A percentile compares a stretch with the other conserved stretches of the same genome.
Evolutionary conservation across 2,329 filamentous ascomycete genomes (phyloP).

Genomic region (Aspergillus tubingensis): DNA sequence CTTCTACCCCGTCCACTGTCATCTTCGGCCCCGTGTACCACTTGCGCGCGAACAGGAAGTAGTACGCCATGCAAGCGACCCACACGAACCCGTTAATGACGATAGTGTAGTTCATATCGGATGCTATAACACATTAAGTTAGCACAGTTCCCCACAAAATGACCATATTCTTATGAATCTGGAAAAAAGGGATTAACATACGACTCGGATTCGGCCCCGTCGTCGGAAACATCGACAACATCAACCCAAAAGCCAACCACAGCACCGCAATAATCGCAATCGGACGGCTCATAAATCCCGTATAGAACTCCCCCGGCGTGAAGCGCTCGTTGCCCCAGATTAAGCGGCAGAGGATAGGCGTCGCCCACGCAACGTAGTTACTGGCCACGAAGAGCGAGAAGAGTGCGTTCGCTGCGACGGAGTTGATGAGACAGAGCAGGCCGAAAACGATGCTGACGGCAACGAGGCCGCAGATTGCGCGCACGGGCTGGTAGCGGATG

Average conservation of each 20-base stretch:
- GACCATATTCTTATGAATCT: neutral
- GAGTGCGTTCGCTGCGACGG: conserved; percentile 59
- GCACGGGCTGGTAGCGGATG: conserved; percentile 60
- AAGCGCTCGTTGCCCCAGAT: conserved; percentile 62
- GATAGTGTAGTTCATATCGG: conserved; percentile 64
- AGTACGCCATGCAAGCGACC: conserved; percentile 59
- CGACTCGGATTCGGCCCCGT: conserved; percentile 56
- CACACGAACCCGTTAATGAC: conserved; percentile 63
- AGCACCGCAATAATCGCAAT: conserved; percentile 57
- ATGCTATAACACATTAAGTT: conserved; percentile 26
- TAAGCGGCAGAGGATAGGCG: conserved; percentile 60
- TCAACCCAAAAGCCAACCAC: conserved; percentile 59
- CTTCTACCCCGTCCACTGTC: conserved; percentile 48
- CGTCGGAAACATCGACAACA: conserved; percentile 61
- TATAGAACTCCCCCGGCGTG: conserved; percentile 61
- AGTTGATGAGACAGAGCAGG: conserved; percentile 59
- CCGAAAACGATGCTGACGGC: conserved; percentile 56
- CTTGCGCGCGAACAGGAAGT: conserved; percentile 58
- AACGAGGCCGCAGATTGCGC: conserved; percentile 58
- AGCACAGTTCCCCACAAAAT: neutral
- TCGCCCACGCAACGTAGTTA: conserved; percentile 63
- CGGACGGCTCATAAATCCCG: conserved; percentile 54
- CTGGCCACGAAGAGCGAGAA: conserved; percentile 59
- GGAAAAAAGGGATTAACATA: conserved; percentile 19
- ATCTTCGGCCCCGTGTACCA: conserved; percentile 64